Evolutionary conservation across 1,284 basidiomycete genomes (phyloP).

Genomic region (Trichosporon coremiiforme): DNA sequence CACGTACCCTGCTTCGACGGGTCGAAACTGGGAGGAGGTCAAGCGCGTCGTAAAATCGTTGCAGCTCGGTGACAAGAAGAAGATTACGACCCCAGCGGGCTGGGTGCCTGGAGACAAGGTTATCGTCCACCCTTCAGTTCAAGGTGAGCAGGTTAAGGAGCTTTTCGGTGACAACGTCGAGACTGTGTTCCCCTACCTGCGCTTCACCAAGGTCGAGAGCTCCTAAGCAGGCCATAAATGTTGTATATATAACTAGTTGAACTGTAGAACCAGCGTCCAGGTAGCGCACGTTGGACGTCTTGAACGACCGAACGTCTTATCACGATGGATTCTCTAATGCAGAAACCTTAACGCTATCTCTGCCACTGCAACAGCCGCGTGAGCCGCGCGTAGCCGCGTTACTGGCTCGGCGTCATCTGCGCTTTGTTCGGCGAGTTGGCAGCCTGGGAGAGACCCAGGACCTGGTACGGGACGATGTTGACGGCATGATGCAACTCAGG

Average conservation of each 20-base stretch:
- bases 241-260: constrained; percentile 1
- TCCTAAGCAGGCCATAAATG: background rate
- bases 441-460: background rate
- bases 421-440: background rate
- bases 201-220: constrained; percentile 52
- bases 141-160: constrained; percentile 82
- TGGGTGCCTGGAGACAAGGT: constrained; percentile 93
- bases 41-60: constrained; percentile 81
- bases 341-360: background rate
- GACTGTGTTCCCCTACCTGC: constrained; percentile 60
- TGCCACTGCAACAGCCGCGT: background rate
- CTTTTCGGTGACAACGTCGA: constrained; percentile 60
- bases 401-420: background rate
- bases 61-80: constrained; percentile 89
- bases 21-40: constrained; percentile 72
- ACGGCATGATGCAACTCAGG: background rate
- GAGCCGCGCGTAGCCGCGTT: background rate
- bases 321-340: constrained; percentile 1
- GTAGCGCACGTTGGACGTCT: background rate
- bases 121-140: constrained; percentile 88
- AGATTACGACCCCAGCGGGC: constrained; percentile 56
- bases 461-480: constrained; percentile 1
- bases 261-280: background rate
- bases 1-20: constrained; percentile 79
- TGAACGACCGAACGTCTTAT: background rate